phyloP scores from a whole-genome alignment of 768 basidiomycete species.

The Butyriboletus loyo region DNA sequence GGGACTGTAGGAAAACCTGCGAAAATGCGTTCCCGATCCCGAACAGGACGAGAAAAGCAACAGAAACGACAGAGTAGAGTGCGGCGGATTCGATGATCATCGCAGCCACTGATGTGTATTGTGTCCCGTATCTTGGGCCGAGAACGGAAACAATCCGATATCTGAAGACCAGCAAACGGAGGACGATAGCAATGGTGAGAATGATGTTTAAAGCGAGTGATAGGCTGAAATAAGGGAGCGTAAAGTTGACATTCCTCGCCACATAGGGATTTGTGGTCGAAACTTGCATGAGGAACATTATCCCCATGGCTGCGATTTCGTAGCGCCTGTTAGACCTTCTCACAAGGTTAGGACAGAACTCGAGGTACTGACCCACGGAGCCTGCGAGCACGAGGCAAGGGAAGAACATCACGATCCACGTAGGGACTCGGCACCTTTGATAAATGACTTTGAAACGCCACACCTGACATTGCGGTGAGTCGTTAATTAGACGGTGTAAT shows the following conservation, averaged over 20 bases:
- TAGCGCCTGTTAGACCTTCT: neutral
- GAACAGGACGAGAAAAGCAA: slow-evolving; percentile 32
- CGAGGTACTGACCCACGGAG: slow-evolving; percentile 2
- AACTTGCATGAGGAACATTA: slow-evolving; percentile 7
- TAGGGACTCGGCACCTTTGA: slow-evolving; percentile 1
- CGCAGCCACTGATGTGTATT: slow-evolving; percentile 32
- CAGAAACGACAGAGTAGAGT: slow-evolving; percentile 24
- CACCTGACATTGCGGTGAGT: slow-evolving; percentile 1
- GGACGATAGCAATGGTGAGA: slow-evolving; percentile 30
- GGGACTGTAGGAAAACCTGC: slow-evolving; percentile 28
- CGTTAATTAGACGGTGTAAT: neutral
- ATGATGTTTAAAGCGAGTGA: slow-evolving; percentile 33
- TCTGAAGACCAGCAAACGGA: slow-evolving; percentile 26
- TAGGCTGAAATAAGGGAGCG: slow-evolving; percentile 26
- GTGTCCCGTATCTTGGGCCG: slow-evolving; percentile 18
- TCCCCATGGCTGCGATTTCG: slow-evolving; percentile 2
- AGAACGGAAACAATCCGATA: slow-evolving; percentile 8
- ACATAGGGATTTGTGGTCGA: slow-evolving; percentile 12
- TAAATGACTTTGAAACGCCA: slow-evolving; percentile 21
- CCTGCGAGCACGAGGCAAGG: slow-evolving; percentile 9
- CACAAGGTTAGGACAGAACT: neutral
- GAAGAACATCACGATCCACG: slow-evolving; percentile 8
- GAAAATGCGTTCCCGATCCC: slow-evolving; percentile 17
- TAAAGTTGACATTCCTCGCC: slow-evolving; percentile 11
- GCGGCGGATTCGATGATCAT: slow-evolving; percentile 37